phyloP scores from a whole-genome alignment of 176 grass and related monocot species.

The Phragmites australis region DNA sequence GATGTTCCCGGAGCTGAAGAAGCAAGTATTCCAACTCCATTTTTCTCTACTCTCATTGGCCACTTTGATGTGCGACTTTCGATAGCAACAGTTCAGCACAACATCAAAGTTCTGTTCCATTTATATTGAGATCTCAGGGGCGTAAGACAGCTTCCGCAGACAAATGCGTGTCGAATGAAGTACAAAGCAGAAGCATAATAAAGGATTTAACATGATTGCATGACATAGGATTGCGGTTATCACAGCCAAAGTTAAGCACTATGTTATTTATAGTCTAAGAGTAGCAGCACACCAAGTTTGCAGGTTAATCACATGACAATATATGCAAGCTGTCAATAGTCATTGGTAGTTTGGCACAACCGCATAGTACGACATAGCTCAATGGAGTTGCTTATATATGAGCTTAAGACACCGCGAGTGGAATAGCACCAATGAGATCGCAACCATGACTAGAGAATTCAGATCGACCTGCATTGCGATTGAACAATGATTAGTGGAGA shows the following conservation, averaged over 20 bases:
- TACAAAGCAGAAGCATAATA: neutral
- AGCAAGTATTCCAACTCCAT: no score
- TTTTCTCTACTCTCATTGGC: no score
- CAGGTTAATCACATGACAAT: neutral
- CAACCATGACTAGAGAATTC: slow-evolving; percentile 1
- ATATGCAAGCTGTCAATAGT: neutral
- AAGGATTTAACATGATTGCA: neutral
- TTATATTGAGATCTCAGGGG: no score
- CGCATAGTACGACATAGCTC: neutral
- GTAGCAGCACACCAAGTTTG: slow-evolving; percentile 12
- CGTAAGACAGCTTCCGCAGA: neutral
- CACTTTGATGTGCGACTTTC: no score
- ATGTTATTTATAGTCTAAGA: neutral
- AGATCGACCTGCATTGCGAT: slow-evolving; percentile 24
- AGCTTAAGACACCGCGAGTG: neutral
- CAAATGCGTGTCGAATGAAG: neutral
- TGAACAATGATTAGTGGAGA: neutral
- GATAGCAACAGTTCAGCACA: no score
- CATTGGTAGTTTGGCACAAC: slow-evolving; percentile 6
- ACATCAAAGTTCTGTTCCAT: no score
- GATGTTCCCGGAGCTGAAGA: no score
- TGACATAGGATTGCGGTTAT: neutral
- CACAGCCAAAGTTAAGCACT: neutral
- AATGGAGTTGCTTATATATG: neutral
- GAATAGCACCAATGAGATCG: neutral